Base-by-base conservation (phyloP, 371 early-diverging fungal species). In the Chytridium lagenaria region DNA sequence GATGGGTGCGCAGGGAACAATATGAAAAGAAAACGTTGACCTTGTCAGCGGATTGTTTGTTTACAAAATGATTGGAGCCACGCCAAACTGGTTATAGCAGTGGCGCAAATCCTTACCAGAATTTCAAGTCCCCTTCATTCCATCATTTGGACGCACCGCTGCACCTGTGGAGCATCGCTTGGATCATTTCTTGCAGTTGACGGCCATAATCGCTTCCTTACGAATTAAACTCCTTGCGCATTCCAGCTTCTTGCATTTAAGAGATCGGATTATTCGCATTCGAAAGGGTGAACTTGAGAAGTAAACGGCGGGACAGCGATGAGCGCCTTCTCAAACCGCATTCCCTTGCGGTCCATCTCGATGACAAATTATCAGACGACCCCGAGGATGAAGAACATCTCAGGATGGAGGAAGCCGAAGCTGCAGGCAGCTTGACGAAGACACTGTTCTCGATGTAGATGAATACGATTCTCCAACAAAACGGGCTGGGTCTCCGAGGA, bases 351-450 rank as follows among this genome's bases (percentile, higher is more conserved):
- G 10, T 34, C 63, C 12, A 23, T 63, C 16, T 63, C 63, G 31
- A 31, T 23, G 63, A 63, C 63, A 63, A 63, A 34, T 3, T 63
- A 10, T 63, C 63, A 2, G 63, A 63, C 63, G 63, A 63, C 63
- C 63, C 63, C 10, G 63, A 37, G 12, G 63, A 63, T 2, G 63
- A 10, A 33, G 63, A 63, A 34, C 28, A 34, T 3, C 7, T 30
- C 63, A 16, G 23, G 36, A 63, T 63, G 63, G 63, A 63, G 28
- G 63, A 30, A 23, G 7, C 63, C 12, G 63, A 63, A 3, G 7
- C 30, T 36, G 16, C 34, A 3, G 63, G 31, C 12, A 36, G 63
- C 12, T 30, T 15, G 36, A 37, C 23, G 34, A 34, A 10, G 63
- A 63, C 19, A 33, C 36, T 5, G 3, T 33, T 7, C 15, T 30